Evolutionary conservation across 2,329 filamentous ascomycete species (phyloP).

Genomic region (Cordyceps sp.): DNA sequence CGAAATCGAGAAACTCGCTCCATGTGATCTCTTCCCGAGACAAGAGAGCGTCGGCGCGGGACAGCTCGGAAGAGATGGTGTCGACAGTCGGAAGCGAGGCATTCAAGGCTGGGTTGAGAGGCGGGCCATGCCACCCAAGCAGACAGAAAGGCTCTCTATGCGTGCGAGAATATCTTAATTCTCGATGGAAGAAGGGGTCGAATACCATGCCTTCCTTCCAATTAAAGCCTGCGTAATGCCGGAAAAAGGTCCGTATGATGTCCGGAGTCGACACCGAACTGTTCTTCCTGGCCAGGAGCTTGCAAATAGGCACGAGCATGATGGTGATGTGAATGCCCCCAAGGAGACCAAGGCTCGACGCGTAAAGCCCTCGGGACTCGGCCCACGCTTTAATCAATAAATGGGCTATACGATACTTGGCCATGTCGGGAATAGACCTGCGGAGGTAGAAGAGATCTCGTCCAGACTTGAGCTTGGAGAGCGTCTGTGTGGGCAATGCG

Average conservation of each 20-base stretch:
- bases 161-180: constrained; percentile 34
- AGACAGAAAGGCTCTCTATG: constrained; percentile 45
- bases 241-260: constrained; percentile 43
- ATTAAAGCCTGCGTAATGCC: constrained; percentile 43
- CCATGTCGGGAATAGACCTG: constrained; percentile 40
- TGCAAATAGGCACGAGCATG: constrained; percentile 42
- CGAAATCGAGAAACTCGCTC: background rate
- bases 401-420: constrained; percentile 40
- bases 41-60: background rate
- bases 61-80: background rate
- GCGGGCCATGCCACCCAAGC: constrained; percentile 43
- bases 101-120: constrained; percentile 40
- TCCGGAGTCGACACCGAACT: constrained; percentile 26
- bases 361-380: constrained; percentile 42
- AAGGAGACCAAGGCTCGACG: constrained; percentile 47
- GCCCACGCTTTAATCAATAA: constrained; percentile 47
- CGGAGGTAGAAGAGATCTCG: constrained; percentile 45
- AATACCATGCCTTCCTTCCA: constrained; percentile 38
- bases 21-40: background rate
- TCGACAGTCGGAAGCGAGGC: constrained; percentile 35
- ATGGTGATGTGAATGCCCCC: constrained; percentile 48
- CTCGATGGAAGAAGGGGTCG: constrained; percentile 41
- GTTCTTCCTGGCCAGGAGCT: constrained; percentile 25
- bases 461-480: constrained; percentile 46
- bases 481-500: constrained; percentile 33